Conservation (phyloP, 176 grass and related monocot species). For the Guadua angustifolia region DNA sequence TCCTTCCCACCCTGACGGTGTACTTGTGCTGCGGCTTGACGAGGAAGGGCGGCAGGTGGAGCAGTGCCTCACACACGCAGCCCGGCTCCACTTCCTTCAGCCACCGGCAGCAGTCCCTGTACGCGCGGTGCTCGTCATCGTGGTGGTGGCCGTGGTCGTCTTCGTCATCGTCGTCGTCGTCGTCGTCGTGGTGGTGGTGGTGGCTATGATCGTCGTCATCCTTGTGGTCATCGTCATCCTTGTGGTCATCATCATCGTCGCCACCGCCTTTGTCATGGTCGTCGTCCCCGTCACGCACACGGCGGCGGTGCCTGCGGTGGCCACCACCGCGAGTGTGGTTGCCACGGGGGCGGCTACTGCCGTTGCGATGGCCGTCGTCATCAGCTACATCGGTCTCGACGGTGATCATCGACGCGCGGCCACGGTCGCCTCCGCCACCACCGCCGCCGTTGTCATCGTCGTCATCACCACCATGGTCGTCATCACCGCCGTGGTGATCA, state of each 20-base stretch:
- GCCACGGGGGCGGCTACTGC: neutral
- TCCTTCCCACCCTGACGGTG: constrained; percentile 52
- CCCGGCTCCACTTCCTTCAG: constrained; percentile 71
- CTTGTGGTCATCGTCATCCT: neutral
- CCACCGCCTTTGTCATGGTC: neutral
- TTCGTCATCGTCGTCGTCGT: rapidly evolving
- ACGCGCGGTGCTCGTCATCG: constrained; percentile 51
- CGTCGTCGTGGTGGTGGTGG: neutral
- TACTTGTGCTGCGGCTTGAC: constrained; percentile 80
- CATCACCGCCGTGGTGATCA: neutral
- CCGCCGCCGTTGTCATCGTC: neutral
- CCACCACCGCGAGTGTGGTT: neutral
- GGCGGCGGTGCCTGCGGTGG: neutral
- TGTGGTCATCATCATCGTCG: neutral
- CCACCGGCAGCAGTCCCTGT: constrained; percentile 83
- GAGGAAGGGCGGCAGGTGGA: constrained; percentile 70
- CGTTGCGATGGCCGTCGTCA: neutral
- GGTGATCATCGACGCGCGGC: constrained; percentile 28
- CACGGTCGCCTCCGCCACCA: neutral
- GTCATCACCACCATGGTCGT: neutral
- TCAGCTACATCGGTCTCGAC: constrained; percentile 13
- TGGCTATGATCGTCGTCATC: neutral
- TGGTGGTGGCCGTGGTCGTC: constrained; percentile 28
- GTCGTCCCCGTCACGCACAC: constrained; percentile 16
- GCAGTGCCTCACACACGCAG: constrained; percentile 73